Conservation (phyloP, 768 basidiomycete species). For the Termitomyces eurrhizus region DNA sequence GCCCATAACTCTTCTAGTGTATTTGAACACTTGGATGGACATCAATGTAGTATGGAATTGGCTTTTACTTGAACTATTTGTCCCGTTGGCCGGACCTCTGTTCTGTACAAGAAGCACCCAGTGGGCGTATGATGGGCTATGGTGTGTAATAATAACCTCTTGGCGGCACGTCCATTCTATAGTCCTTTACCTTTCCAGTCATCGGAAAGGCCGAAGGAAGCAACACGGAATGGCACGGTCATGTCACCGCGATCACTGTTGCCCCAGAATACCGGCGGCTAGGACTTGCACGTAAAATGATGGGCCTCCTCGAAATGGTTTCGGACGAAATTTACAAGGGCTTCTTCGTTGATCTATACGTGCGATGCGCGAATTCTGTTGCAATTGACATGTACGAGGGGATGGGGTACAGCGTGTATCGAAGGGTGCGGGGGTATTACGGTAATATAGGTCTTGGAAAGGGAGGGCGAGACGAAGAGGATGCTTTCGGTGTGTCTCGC, state of each 20-base stretch:
- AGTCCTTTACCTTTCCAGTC: conserved; percentile 34
- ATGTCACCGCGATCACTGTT: conserved; percentile 93
- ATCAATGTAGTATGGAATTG: conserved; percentile 67
- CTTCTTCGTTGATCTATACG: conserved; percentile 94
- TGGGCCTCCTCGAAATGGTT: conserved; percentile 79
- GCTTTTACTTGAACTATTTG: conserved; percentile 87
- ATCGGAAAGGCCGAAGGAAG: conserved; percentile 90
- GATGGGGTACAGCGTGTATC: conserved; percentile 90
- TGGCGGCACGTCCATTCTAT: conserved; percentile 2
- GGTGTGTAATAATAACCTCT: conserved; percentile 44
- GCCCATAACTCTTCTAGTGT: conserved; percentile 20
- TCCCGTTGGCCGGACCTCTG: conserved; percentile 92
- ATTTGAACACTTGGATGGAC: background rate
- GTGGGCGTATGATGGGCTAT: conserved; percentile 88
- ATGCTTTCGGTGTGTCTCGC: conserved; percentile 75
- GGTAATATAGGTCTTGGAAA: conserved; percentile 71
- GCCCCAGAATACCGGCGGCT: conserved; percentile 91
- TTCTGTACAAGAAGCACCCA: conserved; percentile 76
- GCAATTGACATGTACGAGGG: conserved; percentile 92
- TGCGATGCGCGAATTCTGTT: conserved; percentile 79
- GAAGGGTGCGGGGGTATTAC: conserved; percentile 89
- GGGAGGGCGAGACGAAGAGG: conserved; percentile 79
- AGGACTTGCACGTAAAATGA: conserved; percentile 82
- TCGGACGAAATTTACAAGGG: conserved; percentile 79
- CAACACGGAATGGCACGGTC: conserved; percentile 81